These are phyloP conservation scores for Cryphonectria nitschkei DNA, from an alignment of 2,329 filamentous ascomycete species.

Conservation along the genomic window DNA sequence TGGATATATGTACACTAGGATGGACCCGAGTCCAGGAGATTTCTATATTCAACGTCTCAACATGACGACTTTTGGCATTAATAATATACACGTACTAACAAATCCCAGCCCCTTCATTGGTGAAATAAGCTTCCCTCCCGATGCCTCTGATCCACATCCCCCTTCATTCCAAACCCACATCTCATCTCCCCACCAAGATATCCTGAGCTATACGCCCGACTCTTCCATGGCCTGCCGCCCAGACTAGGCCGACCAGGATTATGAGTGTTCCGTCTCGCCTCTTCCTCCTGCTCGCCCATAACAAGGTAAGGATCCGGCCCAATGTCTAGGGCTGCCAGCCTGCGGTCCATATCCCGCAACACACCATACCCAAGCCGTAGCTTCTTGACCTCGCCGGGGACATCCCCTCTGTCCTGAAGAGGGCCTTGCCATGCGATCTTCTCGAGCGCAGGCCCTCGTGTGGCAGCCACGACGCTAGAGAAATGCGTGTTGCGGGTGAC, in stretches of 20 bases:
- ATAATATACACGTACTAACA: no score
- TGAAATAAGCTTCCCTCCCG: conserved; percentile 25
- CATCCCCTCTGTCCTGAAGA: conserved; percentile 27
- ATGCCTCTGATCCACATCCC: conserved; percentile 31
- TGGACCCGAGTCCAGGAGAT: background rate
- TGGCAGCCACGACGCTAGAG: conserved; percentile 47
- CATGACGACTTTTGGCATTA: background rate
- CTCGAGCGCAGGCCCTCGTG: conserved; percentile 45
- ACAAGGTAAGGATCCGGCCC: conserved; percentile 15
- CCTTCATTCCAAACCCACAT: conserved; percentile 36
- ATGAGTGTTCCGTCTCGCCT: conserved; percentile 7
- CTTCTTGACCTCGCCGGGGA: conserved; percentile 32
- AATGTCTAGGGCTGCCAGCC: background rate
- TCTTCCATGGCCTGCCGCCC: background rate
- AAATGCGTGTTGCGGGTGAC: conserved; percentile 43
- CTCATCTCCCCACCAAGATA: conserved; percentile 25
- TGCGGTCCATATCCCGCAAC: conserved; percentile 20
- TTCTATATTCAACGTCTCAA: background rate
- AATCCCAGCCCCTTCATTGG: background rate
- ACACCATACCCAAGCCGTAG: conserved; percentile 35
- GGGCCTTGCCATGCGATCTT: conserved; percentile 36
- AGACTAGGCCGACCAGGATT: no score
- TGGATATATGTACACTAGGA: background rate
- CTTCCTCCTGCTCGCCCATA: conserved; percentile 15
- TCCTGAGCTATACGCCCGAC: conserved; percentile 14